Evolutionary conservation across 2,329 filamentous ascomycete species (phyloP).

Genomic region (Penicillium sp.): DNA sequence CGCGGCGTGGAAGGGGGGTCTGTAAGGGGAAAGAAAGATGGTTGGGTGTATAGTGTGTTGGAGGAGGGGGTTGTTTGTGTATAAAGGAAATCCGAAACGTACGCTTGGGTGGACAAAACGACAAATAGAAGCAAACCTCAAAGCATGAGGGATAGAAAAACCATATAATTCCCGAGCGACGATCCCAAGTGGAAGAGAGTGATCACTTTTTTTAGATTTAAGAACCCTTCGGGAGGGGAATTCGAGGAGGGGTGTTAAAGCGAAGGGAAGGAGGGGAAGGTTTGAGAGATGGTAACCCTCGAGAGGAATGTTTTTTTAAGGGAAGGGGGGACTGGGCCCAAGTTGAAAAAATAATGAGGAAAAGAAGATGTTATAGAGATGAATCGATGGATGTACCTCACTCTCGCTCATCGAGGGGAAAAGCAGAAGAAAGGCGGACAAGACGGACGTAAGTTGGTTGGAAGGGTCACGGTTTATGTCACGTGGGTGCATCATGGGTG

Average conservation of each 20-base stretch:
- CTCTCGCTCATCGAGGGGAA: conserved; percentile 22
- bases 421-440: conserved; percentile 26
- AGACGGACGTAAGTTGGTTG: conserved; percentile 15
- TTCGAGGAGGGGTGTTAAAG: conserved; percentile 25
- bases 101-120: conserved; percentile 30
- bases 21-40: conserved; percentile 4
- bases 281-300: conserved; percentile 16
- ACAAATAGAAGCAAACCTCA: conserved; percentile 25
- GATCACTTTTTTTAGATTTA: conserved; percentile 17
- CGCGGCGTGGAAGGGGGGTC: background rate
- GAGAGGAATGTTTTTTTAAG: background rate
- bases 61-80: conserved; percentile 13
- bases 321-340: background rate
- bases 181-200: conserved; percentile 20
- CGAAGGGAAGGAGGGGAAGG: conserved; percentile 24
- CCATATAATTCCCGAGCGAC: conserved; percentile 12
- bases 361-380: conserved; percentile 12
- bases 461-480: conserved; percentile 31
- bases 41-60: conserved; percentile 14
- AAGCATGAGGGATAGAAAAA: conserved; percentile 23
- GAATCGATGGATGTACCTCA: conserved; percentile 24
- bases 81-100: conserved; percentile 16
- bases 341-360: background rate
- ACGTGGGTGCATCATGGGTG: conserved; percentile 39
- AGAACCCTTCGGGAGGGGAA: conserved; percentile 15